Conservation (phyloP, 352 stramenopile genomes). For the Pythium sukuiense region DNA sequence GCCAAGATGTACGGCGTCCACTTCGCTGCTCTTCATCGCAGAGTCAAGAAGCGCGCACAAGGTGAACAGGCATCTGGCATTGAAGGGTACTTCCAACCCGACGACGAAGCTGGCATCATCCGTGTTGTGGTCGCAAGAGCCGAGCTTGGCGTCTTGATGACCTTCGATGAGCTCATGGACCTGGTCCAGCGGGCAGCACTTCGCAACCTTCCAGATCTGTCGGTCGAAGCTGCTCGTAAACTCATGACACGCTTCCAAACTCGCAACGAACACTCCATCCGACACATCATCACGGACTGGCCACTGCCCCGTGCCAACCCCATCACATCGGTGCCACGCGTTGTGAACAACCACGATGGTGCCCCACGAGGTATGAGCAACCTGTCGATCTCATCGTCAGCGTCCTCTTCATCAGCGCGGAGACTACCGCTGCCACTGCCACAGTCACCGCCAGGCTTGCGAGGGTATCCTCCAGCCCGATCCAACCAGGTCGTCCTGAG, state of each 20-base stretch:
- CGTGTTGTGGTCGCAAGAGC: constrained; percentile 68
- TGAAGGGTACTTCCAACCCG: constrained; percentile 63
- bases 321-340: constrained; percentile 16
- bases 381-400: background rate
- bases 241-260: constrained; percentile 58
- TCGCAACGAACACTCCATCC: constrained; percentile 60
- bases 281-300: constrained; percentile 67
- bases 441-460: background rate
- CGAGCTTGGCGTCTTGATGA: constrained; percentile 72
- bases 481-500: background rate
- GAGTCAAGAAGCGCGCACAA: constrained; percentile 66
- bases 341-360: constrained; percentile 15
- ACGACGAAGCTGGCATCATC: constrained; percentile 69
- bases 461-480: constrained; percentile 8
- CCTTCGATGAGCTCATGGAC: constrained; percentile 66
- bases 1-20: constrained; percentile 63
- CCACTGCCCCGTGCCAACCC: constrained; percentile 32
- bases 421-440: constrained; percentile 3
- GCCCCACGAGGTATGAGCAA: background rate
- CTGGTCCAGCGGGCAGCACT: constrained; percentile 56
- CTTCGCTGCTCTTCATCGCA: constrained; percentile 66
- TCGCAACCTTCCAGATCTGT: constrained; percentile 59
- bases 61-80: constrained; percentile 40
- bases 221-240: constrained; percentile 43
- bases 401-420: background rate